Conservation (phyloP, 1,284 basidiomycete species). For the Ceratobasidium sp. region DNA sequence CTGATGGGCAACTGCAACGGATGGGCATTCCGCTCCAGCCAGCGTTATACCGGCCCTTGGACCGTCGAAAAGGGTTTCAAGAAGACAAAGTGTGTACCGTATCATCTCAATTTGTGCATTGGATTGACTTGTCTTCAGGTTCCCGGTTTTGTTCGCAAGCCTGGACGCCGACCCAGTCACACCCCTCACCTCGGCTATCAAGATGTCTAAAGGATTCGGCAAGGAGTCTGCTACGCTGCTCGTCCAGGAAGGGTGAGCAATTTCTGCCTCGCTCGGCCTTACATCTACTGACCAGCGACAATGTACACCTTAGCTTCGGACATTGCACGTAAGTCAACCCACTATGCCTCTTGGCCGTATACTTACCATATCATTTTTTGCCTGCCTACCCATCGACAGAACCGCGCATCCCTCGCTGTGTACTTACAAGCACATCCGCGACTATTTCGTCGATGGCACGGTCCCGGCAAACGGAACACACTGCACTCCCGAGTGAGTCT, state of each 20-base stretch:
- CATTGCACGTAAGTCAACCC: too few species aligned
- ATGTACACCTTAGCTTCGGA: too few species aligned
- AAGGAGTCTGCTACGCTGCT: slow-evolving; percentile 49
- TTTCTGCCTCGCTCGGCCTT: too few species aligned
- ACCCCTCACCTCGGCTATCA: slow-evolving; percentile 48
- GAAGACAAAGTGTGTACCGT: slow-evolving; percentile 6
- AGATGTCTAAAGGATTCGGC: slow-evolving; percentile 50
- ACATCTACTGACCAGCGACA: too few species aligned
- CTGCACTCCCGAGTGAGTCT: slow-evolving; percentile 45
- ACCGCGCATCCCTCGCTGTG: slow-evolving; percentile 51
- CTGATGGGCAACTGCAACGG: slow-evolving; percentile 16
- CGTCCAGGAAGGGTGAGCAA: slow-evolving; percentile 50
- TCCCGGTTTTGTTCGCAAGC: slow-evolving; percentile 51
- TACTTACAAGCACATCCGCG: slow-evolving; percentile 48
- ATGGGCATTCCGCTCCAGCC: slow-evolving; percentile 25
- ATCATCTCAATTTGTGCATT: too few species aligned
- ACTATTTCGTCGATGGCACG: slow-evolving; percentile 51
- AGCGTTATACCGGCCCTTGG: slow-evolving; percentile 35
- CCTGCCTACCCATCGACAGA: not conserved
- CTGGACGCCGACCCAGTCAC: slow-evolving; percentile 52
- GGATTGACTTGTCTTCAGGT: slow-evolving; percentile 8
- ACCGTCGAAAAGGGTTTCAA: slow-evolving; percentile 22
- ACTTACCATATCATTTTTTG: too few species aligned
- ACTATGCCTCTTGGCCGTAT: too few species aligned
- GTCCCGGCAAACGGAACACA: slow-evolving; percentile 49